Conservation (phyloP, 148 eudicot genomes). For the Polygonum maritimum region DNA sequence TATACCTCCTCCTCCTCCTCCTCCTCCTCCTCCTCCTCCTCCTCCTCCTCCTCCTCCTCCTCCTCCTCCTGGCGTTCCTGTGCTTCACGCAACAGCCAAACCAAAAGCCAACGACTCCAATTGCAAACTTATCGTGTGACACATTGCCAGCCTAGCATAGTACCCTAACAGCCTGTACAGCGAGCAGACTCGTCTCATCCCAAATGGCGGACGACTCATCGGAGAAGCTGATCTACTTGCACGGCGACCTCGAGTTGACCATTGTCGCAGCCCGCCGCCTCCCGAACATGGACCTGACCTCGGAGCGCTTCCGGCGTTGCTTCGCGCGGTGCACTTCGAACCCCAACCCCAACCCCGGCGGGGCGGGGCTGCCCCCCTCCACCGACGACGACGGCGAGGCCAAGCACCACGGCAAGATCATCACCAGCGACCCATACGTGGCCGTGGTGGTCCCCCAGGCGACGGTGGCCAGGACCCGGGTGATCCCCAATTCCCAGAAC, state of each 20-base stretch:
- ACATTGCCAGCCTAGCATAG: not conserved
- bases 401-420: conserved; percentile 41
- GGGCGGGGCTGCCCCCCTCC: not conserved
- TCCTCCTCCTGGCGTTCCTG: not conserved
- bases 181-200: not conserved
- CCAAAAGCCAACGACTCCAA: not conserved
- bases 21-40: too few species aligned
- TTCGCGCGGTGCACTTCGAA: conserved; percentile 34
- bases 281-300: conserved; percentile 76
- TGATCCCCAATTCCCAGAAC: conserved; percentile 52
- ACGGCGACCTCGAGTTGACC: conserved; percentile 77
- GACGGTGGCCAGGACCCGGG: conserved; percentile 71
- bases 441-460: conserved; percentile 55
- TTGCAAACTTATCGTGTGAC: not conserved
- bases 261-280: conserved; percentile 59
- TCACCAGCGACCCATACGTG: conserved; percentile 93
- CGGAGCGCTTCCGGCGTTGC: conserved; percentile 66
- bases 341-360: too few species aligned
- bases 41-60: too few species aligned
- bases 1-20: too few species aligned
- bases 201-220: not conserved
- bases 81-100: not conserved
- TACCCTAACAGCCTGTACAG: not conserved
- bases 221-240: conserved; percentile 35
- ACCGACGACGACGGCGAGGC: conserved; percentile 13